A percentile compares a stretch with the other conserved stretches of the same genome.
Conservation (phyloP, 164 flowering plant species). For the Buxus sempervirens region DNA sequence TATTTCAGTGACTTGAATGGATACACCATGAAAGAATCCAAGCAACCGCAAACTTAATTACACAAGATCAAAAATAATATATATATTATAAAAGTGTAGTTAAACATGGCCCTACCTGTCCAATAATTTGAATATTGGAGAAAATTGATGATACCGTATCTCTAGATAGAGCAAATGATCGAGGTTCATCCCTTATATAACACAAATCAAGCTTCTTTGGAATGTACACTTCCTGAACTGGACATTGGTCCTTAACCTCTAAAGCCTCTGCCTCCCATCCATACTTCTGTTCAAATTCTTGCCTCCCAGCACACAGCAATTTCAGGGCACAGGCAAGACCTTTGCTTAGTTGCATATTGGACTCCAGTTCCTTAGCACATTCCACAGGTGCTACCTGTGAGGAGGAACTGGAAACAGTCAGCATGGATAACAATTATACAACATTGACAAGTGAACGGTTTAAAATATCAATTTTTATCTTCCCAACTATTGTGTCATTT, state of each 20-base stretch:
- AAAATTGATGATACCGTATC: slow-evolving; percentile 20
- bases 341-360: slow-evolving; percentile 18
- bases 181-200: slow-evolving; percentile 1
- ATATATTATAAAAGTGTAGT: background rate
- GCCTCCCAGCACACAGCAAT: slow-evolving; percentile 25
- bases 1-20: background rate
- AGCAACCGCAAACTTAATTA: background rate
- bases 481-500: background rate
- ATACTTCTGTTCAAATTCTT: slow-evolving; percentile 19
- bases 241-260: slow-evolving; percentile 36
- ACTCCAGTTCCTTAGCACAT: slow-evolving; percentile 27
- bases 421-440: background rate
- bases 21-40: background rate
- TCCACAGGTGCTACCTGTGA: slow-evolving; percentile 38
- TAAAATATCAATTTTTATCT: background rate
- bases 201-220: slow-evolving; percentile 15
- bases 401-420: slow-evolving; percentile 1
- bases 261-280: slow-evolving; percentile 16
- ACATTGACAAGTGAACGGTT: background rate
- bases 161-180: slow-evolving; percentile 4
- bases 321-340: slow-evolving; percentile 32
- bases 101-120: slow-evolving; percentile 27
- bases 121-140: slow-evolving; percentile 10
- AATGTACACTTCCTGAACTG: slow-evolving; percentile 22
- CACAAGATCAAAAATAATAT: background rate